Evolutionary conservation across 202 grass and related monocot species (phyloP).

Genomic region (Panicum virgatum): DNA sequence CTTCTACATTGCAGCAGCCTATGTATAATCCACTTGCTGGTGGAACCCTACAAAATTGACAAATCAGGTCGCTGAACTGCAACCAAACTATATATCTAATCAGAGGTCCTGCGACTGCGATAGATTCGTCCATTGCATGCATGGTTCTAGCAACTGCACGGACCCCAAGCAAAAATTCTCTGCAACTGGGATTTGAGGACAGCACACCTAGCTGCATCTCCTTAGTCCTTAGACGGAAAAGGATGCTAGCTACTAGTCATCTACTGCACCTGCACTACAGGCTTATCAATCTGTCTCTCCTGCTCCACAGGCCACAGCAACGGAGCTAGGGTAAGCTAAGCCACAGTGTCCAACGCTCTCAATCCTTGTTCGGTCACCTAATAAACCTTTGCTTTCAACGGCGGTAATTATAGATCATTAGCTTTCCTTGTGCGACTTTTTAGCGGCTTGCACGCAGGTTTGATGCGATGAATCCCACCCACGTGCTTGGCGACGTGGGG

Average conservation of each 20-base stretch:
- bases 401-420: not conserved
- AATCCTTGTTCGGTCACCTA: not conserved
- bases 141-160: constrained; percentile 13
- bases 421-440: not conserved
- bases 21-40: constrained; percentile 18
- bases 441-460: not conserved
- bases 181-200: not conserved
- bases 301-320: not conserved
- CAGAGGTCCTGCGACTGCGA: not conserved
- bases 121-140: constrained; percentile 6
- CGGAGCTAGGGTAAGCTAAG: not conserved
- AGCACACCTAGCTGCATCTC: not conserved
- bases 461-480: constrained; percentile 37
- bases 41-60: constrained; percentile 20
- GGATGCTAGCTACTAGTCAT: not conserved
- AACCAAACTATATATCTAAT: constrained; percentile 18
- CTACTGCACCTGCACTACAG: not conserved
- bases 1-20: not conserved
- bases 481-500: constrained; percentile 46
- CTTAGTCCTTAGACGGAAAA: not conserved
- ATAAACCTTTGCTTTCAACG: not conserved
- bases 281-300: not conserved
- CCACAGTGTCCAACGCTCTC: not conserved
- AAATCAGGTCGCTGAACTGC: constrained; percentile 41
- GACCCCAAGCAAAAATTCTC: not conserved